These are phyloP conservation scores for Podochytrium sp. DNA, from an alignment of 192 early-diverging fungal genomes.

Conservation along the genomic window DNA sequence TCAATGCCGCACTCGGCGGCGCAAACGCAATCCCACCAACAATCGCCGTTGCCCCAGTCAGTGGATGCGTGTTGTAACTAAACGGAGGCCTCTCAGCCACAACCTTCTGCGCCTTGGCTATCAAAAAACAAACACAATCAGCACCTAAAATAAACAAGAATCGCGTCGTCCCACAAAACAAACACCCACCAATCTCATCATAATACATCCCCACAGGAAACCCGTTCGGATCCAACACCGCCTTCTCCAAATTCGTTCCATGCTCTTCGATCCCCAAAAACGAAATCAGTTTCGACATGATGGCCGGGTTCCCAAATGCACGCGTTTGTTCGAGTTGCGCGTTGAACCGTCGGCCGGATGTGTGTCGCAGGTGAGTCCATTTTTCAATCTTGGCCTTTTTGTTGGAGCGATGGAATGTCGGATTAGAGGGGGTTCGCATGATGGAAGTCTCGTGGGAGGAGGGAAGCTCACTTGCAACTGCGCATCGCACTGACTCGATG, in stretches of 20 bases:
- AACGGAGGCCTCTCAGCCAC: constrained; percentile 2
- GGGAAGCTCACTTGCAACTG: neutral
- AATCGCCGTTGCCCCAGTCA: neutral
- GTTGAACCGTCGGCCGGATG: constrained; percentile 79
- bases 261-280: constrained; percentile 80
- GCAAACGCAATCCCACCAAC: neutral
- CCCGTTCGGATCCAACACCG: constrained; percentile 73
- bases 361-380: constrained; percentile 65
- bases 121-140: too few relatives aligned
- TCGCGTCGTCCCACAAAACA: too few relatives aligned
- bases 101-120: constrained; percentile 20
- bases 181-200: constrained; percentile 59
- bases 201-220: constrained; percentile 64
- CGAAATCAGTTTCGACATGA: constrained; percentile 86
- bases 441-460: neutral
- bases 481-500: constrained; percentile 6
- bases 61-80: neutral
- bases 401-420: neutral
- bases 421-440: neutral
- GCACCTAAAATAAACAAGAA: neutral
- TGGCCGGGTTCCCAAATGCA: constrained; percentile 89
- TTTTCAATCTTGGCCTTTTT: constrained; percentile 74
- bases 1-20: neutral
- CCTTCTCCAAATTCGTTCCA: constrained; percentile 75
- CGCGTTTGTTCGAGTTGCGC: constrained; percentile 80